Evolutionary conservation across 2,329 filamentous ascomycete genomes (phyloP).

Genomic region (Dendrostoma leiphaemia): DNA sequence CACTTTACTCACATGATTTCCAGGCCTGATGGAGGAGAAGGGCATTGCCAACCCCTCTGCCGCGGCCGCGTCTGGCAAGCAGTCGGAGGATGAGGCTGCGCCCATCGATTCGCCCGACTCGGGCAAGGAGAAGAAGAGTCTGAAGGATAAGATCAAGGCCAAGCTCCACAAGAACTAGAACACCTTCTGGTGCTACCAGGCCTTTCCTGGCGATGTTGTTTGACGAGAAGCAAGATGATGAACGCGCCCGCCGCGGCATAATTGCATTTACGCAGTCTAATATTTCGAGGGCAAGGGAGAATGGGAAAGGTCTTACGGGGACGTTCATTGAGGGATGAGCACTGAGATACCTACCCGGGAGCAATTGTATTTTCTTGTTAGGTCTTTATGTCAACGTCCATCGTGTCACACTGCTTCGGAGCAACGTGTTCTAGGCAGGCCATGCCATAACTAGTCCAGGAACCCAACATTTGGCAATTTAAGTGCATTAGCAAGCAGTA

Average conservation of each 20-base stretch:
- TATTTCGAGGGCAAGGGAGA: neutral
- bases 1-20: too few species aligned
- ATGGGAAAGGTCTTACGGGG: neutral
- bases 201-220: conserved; percentile 1
- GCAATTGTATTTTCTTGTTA: conserved; percentile 8
- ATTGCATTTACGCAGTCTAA: neutral
- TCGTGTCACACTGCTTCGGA: too few species aligned
- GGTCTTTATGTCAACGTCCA: neutral
- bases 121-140: conserved; percentile 45
- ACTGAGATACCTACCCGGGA: conserved; percentile 14
- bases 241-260: neutral
- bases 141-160: conserved; percentile 66
- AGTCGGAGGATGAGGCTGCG: conserved; percentile 16
- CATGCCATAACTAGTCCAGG: too few species aligned
- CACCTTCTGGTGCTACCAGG: conserved; percentile 8
- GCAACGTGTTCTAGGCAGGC: too few species aligned
- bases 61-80: conserved; percentile 22
- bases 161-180: conserved; percentile 57
- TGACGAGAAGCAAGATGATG: neutral
- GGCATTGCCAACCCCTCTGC: conserved; percentile 36
- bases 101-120: conserved; percentile 23
- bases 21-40: conserved; percentile 54
- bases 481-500: too few species aligned
- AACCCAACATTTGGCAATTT: too few species aligned
- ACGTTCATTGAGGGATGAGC: neutral